These are phyloP conservation scores for Fusarium acutatum DNA, from an alignment of 2,329 filamentous ascomycete genomes.

Conservation along the genomic window DNA sequence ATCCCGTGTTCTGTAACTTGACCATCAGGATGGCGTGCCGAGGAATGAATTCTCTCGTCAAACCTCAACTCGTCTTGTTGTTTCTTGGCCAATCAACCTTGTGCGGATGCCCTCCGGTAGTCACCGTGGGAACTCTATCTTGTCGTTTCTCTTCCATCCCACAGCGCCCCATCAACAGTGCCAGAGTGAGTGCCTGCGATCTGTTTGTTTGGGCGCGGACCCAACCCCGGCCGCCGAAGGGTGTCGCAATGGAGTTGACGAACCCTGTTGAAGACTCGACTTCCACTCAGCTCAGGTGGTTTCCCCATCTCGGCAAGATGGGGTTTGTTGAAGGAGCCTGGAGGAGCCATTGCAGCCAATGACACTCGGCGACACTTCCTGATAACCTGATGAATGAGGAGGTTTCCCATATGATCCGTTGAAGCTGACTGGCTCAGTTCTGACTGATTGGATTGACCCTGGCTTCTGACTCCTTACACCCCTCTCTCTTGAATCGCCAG, in stretches of 20 bases:
- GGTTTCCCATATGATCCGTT: constrained; percentile 8
- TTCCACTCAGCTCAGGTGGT: constrained; percentile 14
- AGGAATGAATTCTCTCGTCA: background rate
- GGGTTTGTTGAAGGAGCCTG: background rate
- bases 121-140: constrained; percentile 26
- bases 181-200: background rate
- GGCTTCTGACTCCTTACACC: constrained; percentile 8
- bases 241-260: constrained; percentile 10
- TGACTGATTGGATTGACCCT: background rate
- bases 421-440: constrained; percentile 3
- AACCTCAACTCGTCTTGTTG: background rate
- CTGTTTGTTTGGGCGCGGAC: constrained; percentile 25
- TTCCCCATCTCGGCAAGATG: constrained; percentile 3
- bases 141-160: constrained; percentile 2
- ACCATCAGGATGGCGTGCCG: constrained; percentile 15
- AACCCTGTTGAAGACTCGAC: constrained; percentile 14
- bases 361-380: constrained; percentile 1
- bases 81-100: constrained; percentile 6
- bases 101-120: constrained; percentile 21
- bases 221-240: constrained; percentile 18
- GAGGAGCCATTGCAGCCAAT: constrained; percentile 9
- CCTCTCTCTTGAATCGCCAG: constrained; percentile 15
- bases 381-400: constrained; percentile 11
- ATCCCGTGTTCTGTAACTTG: background rate
- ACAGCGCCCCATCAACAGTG: background rate